Conservation (phyloP, 163 green algal genomes). For the Prototheca stagnorum region DNA sequence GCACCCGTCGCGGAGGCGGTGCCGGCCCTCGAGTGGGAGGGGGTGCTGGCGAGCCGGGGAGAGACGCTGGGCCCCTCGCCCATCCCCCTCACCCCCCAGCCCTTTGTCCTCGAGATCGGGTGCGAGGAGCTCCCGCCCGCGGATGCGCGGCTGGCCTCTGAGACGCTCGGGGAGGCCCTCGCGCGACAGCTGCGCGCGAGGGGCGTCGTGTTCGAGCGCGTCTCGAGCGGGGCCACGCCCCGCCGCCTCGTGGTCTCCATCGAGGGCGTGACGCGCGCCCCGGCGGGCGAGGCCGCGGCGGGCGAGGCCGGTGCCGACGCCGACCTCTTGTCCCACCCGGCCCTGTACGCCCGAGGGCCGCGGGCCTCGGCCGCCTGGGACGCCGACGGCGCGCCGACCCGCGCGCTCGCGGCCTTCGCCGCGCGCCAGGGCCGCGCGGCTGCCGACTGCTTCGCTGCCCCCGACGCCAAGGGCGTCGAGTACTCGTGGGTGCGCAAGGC, state of each 20-base stretch:
- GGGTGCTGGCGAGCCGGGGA: neutral
- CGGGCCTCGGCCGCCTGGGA: constrained; percentile 52
- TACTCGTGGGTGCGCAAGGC: constrained; percentile 88
- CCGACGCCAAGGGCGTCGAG: constrained; percentile 76
- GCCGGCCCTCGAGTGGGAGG: neutral
- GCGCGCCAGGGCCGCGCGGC: constrained; percentile 61
- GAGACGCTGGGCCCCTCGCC: neutral
- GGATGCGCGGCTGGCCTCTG: constrained; percentile 53
- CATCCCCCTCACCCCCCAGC: neutral
- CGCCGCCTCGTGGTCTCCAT: constrained; percentile 69
- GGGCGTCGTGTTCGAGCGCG: constrained; percentile 45
- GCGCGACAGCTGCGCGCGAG: constrained; percentile 50
- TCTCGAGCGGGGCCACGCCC: constrained; percentile 70
- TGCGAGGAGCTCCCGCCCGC: constrained; percentile 91
- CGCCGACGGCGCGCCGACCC: constrained; percentile 54
- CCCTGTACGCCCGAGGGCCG: constrained; percentile 46
- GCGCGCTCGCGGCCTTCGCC: constrained; percentile 85
- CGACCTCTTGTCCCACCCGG: too few species aligned
- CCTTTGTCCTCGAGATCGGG: constrained; percentile 90
- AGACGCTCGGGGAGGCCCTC: constrained; percentile 62
- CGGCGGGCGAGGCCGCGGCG: too few species aligned
- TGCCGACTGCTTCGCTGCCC: constrained; percentile 21
- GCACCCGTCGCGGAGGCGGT: too few species aligned
- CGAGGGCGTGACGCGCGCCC: constrained; percentile 36
- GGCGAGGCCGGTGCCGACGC: too few species aligned